Evolutionary conservation across 2,329 filamentous ascomycete species (phyloP), one percentile per base, ranked within the genome.

Genomic region (Hypomyces rosellus): DNA sequence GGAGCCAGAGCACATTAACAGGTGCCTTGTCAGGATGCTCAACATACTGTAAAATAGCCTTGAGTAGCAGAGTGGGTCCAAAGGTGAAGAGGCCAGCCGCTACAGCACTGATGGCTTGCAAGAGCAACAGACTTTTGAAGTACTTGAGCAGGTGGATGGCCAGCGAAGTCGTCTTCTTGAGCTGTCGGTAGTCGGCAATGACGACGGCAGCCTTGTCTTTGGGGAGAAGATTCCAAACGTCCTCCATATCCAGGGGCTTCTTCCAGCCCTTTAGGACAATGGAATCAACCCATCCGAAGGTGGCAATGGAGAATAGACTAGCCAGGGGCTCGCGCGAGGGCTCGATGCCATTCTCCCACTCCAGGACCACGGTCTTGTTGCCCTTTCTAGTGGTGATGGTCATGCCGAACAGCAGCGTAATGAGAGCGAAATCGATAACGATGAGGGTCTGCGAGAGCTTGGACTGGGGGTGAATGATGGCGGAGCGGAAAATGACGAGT

Each of bases 11-110:
- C 15, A 96, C 90, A 64, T 93, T 97, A 45, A 78, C 71, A 0
- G 93, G 91, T 1, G 86, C 86, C 3, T 76, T 73, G 1, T 81
- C 76, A 1, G 91, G 90, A 49, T 86, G 75, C 69, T 99, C 90
- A n/a, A 97, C 86, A 62, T 95, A 96, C 67, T 96, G 85, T 25
- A 99, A 75, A 54, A 99, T 97, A 14, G 86, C 86, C 65, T 91
- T 92, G 38, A 99, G 78, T 16, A 99, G 79, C 44, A 99, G 74
- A 3, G 93, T 99, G 1, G 93, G 93, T 13, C 88, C 84, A 69
- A 97, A 99, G 2, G 88, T 91, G 57, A 97, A 87, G 36, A 93
- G 67, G 16, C 89, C 90, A 8, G 85, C 85, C 15, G 95, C 73
- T 2, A 85, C 77, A 15, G 91, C 91, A 82, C 90, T 93, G 15